Evolutionary conservation across 2,329 filamentous ascomycete genomes (phyloP), one percentile per base, ranked within the genome.

Genomic region (Bipolaris cookei): DNA sequence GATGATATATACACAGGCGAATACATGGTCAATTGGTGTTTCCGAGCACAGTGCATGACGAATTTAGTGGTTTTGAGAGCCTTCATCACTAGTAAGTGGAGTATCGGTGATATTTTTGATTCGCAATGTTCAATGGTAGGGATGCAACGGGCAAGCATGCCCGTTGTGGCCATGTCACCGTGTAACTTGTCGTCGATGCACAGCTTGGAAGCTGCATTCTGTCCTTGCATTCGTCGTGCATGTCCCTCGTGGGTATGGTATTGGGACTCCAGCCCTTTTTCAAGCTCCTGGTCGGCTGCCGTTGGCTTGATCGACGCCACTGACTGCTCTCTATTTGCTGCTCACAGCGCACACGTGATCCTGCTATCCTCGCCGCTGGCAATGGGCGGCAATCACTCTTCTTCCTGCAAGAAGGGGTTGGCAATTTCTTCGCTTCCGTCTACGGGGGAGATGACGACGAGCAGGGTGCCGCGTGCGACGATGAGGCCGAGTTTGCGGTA

Each of bases 381-480:
- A 11, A 21, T 23, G 6, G 21, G 7, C 23, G 7, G 20, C 18
- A 10, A 25, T 70, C 70, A 71, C 45, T 72, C 70, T 45, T 92
- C 89, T 21, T 84, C 82, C 71, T 91, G 87, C 51, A 90, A 82
- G 73, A 98, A 99, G 0, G 95, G 95, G 76, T 99, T 99, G 69
- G 90, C 86, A 70, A 99, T 99, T 78, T 94, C 89, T 79, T 98
- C 93, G 79, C 92, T 97, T 54, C 95, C 95, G 73, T 98, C 93
- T 50, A 95, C 85, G 3, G 95, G 95, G 61, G 91, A 95, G 74
- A 99, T 91, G 61, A 97, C 85, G 37, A 97, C 94, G 53, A 99
- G 87, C 44, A 99, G 83, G 6, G 95, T 98, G 59, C 95, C 95
- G 64, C 95, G 88, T 38, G 92, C 94, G 50, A 89, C 95, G 18